Conservation (phyloP, 2,329 filamentous ascomycete genomes). For the Sphaerostilbella broomeana region DNA sequence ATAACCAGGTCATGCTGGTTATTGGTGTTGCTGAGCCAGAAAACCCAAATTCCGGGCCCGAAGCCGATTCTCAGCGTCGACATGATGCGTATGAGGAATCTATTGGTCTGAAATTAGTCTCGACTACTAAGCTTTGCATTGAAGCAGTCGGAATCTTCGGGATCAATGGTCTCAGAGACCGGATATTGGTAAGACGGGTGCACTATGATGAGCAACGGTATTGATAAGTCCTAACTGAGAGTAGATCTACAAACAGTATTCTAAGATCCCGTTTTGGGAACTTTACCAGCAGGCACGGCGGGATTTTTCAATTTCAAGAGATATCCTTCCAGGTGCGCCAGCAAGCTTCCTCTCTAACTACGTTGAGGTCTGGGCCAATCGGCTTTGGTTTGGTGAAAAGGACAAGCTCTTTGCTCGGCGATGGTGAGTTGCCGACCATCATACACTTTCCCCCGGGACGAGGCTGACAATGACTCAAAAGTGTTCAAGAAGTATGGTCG, state of each 20-base stretch:
- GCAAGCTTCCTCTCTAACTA: conserved; percentile 24
- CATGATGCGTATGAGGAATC: conserved; percentile 43
- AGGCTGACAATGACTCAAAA: too few species aligned
- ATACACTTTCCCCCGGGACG: too few species aligned
- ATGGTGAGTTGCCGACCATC: conserved; percentile 23
- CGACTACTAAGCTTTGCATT: conserved; percentile 28
- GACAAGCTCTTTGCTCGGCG: conserved; percentile 20
- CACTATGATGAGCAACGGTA: too few species aligned
- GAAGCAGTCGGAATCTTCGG: conserved; percentile 45
- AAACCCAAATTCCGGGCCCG: conserved; percentile 35
- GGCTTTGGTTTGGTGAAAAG: conserved; percentile 20
- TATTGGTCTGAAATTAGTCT: conserved; percentile 35
- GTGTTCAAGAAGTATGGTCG: conserved; percentile 27
- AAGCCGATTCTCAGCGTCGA: conserved; percentile 34
- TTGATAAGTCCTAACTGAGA: too few species aligned
- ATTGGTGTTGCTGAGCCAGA: conserved; percentile 57
- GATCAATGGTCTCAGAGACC: conserved; percentile 45
- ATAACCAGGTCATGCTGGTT: conserved; percentile 58
- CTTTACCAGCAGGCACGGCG: conserved; percentile 27
- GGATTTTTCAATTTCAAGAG: conserved; percentile 24
- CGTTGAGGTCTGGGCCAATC: conserved; percentile 22
- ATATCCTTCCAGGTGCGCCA: conserved; percentile 29
- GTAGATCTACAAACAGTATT: conserved; percentile 48
- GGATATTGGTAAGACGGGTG: conserved; percentile 40
- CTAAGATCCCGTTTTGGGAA: conserved; percentile 42